Evolutionary conservation across 2,329 filamentous ascomycete genomes (phyloP).

Genomic region (Didymella lethalis): DNA sequence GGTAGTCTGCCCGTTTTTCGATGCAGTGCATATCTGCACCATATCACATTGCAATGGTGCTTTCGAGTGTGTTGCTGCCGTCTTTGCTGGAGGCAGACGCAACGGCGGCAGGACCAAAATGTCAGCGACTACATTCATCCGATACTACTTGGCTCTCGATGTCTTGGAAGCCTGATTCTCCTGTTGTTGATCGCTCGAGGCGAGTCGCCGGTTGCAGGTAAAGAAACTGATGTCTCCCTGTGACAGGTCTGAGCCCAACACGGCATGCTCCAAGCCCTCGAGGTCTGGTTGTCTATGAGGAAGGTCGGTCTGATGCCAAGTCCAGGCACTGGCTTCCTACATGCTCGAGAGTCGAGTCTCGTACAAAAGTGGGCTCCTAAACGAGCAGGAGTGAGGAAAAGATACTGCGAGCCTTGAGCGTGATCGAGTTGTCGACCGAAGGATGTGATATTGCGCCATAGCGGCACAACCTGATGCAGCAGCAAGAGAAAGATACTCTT

Average conservation of each 20-base stretch:
- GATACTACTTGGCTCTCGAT: not conserved
- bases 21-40: too few relatives aligned
- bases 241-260: not conserved
- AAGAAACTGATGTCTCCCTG: too few relatives aligned
- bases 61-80: too few relatives aligned
- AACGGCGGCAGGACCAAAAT: not conserved
- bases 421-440: not conserved
- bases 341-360: not conserved
- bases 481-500: too few relatives aligned
- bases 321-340: not conserved
- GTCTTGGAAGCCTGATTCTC: too few relatives aligned
- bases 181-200: too few relatives aligned
- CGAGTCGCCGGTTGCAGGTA: not conserved
- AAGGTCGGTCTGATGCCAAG: not conserved
- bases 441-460: not conserved
- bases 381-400: not conserved
- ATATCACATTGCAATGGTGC: too few relatives aligned
- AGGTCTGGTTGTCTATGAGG: not conserved
- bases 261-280: not conserved
- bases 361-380: too few relatives aligned
- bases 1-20: too few relatives aligned
- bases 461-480: too few relatives aligned
- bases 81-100: not conserved
- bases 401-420: not conserved
- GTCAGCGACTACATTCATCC: not conserved